A percentile compares a stretch with the other conserved stretches of the same genome.
phyloP scores from a whole-genome alignment of 495 filamentous ascomycete genomes.

The Xylaria sp. region DNA sequence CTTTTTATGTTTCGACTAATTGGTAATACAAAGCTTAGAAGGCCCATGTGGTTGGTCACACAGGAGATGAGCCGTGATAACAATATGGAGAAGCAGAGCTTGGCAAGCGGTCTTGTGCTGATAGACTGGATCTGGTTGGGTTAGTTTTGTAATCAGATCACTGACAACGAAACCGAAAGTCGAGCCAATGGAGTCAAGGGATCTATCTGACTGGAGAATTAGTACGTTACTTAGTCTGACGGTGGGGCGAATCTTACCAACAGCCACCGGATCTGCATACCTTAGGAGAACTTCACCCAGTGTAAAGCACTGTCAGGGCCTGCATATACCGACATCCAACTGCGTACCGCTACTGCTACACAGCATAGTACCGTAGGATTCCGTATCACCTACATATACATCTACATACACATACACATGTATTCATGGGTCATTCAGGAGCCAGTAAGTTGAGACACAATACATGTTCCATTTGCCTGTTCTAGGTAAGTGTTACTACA shows the following conservation, averaged over 20 bases:
- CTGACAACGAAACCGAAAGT: neutral
- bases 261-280: neutral
- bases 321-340: neutral
- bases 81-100: neutral
- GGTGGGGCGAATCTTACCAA: neutral
- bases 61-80: constrained; percentile 7
- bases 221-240: too few relatives aligned
- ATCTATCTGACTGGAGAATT: too few relatives aligned
- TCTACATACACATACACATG: neutral
- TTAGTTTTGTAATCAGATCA: neutral
- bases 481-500: neutral
- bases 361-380: too few relatives aligned
- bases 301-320: neutral
- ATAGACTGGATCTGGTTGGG: neutral
- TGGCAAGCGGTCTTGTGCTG: neutral
- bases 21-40: neutral
- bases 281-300: neutral
- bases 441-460: neutral
- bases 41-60: constrained; percentile 2
- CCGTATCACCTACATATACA: neutral
- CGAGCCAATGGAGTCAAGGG: neutral
- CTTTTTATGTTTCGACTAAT: constrained; percentile 1
- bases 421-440: neutral
- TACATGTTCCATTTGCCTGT: neutral
- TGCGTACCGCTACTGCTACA: too few relatives aligned